phyloP scores from a whole-genome alignment of 1,284 basidiomycete species.

The Ustilago bromivora region DNA sequence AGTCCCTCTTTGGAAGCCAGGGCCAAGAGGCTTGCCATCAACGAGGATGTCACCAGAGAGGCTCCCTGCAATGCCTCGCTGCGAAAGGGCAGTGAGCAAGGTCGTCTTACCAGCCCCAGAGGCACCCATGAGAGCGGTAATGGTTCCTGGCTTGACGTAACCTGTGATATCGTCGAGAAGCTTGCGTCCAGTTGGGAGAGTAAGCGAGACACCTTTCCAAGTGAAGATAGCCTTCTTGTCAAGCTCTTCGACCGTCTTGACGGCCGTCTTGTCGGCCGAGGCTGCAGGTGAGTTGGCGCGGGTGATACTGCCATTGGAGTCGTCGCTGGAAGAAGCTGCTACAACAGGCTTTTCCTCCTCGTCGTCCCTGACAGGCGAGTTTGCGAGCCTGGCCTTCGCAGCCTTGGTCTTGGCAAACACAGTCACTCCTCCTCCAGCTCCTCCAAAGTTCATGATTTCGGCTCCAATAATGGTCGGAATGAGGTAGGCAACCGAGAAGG shows the following conservation, averaged over 20 bases:
- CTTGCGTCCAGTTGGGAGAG: slow-evolving; percentile 73
- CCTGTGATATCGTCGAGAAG: slow-evolving; percentile 84
- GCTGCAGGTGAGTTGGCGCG: slow-evolving; percentile 40
- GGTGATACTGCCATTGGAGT: slow-evolving; percentile 38
- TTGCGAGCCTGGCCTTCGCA: slow-evolving; percentile 32
- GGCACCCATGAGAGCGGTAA: slow-evolving; percentile 80
- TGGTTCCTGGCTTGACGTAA: slow-evolving; percentile 81
- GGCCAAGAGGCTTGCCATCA: slow-evolving; percentile 78
- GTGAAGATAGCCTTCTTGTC: slow-evolving; percentile 66
- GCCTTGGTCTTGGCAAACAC: slow-evolving; percentile 56
- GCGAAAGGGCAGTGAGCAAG: slow-evolving; percentile 83
- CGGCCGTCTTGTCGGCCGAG: slow-evolving; percentile 19
- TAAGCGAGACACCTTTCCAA: slow-evolving; percentile 72
- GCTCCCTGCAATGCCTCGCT: slow-evolving; percentile 80
- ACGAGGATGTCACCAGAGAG: slow-evolving; percentile 82
- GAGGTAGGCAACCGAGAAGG: slow-evolving; percentile 63
- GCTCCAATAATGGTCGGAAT: slow-evolving; percentile 59
- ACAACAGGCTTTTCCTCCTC: slow-evolving; percentile 29
- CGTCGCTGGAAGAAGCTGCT: slow-evolving; percentile 4
- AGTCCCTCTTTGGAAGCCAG: slow-evolving; percentile 79
- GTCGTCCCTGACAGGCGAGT: slow-evolving; percentile 23
- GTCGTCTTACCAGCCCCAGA: slow-evolving; percentile 77
- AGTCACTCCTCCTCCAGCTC: slow-evolving; percentile 60
- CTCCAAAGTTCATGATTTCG: slow-evolving; percentile 56
- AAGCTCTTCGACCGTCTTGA: slow-evolving; percentile 52